Conservation (phyloP, 139 green algal genomes). For the Micromonas commoda region DNA sequence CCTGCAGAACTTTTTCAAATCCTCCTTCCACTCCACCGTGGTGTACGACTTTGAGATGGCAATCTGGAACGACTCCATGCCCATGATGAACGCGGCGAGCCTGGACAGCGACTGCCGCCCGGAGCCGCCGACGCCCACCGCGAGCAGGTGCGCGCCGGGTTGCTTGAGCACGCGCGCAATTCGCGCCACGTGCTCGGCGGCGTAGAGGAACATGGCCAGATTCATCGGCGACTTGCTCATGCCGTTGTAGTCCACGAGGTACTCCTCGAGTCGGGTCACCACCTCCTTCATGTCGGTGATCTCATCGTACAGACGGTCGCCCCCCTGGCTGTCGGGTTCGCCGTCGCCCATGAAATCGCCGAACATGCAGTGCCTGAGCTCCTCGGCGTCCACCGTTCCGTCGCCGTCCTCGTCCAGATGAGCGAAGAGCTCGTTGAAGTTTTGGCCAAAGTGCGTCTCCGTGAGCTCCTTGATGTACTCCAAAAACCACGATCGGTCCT, state of each 20-base stretch:
- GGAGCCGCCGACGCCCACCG: slow-evolving; percentile 54
- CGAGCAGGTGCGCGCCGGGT: slow-evolving; percentile 53
- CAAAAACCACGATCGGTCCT: slow-evolving; percentile 44
- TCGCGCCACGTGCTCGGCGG: slow-evolving; percentile 42
- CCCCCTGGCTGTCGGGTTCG: not conserved
- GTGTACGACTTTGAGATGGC: slow-evolving; percentile 38
- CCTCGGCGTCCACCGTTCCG: slow-evolving; percentile 31
- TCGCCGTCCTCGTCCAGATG: slow-evolving; percentile 18
- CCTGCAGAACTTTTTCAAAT: slow-evolving; percentile 36
- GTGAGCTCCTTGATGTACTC: slow-evolving; percentile 39
- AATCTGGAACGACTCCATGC: slow-evolving; percentile 56
- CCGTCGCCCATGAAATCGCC: slow-evolving; percentile 51
- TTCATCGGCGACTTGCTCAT: slow-evolving; percentile 41
- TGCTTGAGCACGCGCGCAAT: slow-evolving; percentile 41
- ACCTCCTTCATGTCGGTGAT: slow-evolving; percentile 28
- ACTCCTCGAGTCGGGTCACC: slow-evolving; percentile 36
- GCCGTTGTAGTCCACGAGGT: slow-evolving; percentile 44
- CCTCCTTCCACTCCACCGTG: slow-evolving; percentile 39
- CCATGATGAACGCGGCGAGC: slow-evolving; percentile 53
- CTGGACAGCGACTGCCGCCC: slow-evolving; percentile 47
- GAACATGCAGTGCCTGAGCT: slow-evolving; percentile 68
- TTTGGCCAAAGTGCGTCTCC: slow-evolving; percentile 64
- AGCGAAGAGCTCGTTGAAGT: slow-evolving; percentile 46
- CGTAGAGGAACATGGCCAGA: slow-evolving; percentile 48
- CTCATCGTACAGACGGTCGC: slow-evolving; percentile 34